Conservation (phyloP, 306 rosid genomes). For the Mimosa pudica region DNA sequence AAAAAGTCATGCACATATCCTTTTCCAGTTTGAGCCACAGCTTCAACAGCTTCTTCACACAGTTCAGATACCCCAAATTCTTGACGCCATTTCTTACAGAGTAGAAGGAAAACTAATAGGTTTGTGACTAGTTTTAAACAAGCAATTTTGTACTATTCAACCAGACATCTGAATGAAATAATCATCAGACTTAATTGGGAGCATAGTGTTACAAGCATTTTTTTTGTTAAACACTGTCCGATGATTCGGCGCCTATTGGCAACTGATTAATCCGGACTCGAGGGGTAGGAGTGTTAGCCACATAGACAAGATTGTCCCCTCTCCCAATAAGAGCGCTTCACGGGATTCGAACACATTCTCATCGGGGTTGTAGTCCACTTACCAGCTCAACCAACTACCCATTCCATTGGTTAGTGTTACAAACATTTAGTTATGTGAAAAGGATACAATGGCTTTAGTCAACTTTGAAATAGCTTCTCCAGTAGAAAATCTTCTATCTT, state of each 20-base stretch:
- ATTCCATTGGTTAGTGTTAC: too few relatives aligned
- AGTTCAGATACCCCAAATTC: slow-evolving; percentile 76
- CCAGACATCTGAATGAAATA: not conserved
- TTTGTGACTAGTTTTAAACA: not conserved
- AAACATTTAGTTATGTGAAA: not conserved
- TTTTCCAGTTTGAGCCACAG: slow-evolving; percentile 77
- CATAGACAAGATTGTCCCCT: too few relatives aligned
- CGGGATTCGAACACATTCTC: too few relatives aligned
- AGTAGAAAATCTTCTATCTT: slow-evolving; percentile 75
- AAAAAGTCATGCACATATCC: slow-evolving; percentile 73
- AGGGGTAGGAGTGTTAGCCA: too few relatives aligned
- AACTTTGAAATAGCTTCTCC: slow-evolving; percentile 68
- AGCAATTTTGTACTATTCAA: not conserved
- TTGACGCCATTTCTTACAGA: slow-evolving; percentile 86
- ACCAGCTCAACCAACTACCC: too few relatives aligned
- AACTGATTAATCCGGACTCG: too few relatives aligned
- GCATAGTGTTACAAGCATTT: not conserved
- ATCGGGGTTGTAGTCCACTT: too few relatives aligned
- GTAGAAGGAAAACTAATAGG: slow-evolving; percentile 42
- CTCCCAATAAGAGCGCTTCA: too few relatives aligned
- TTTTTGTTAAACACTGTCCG: too few relatives aligned
- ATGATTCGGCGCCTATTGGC: too few relatives aligned
- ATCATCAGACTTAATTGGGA: not conserved
- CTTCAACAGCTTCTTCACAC: slow-evolving; percentile 67
- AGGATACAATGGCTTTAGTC: slow-evolving; percentile 89